Conservation (phyloP, 163 green algal species). For the Scenedesmus sp. region DNA sequence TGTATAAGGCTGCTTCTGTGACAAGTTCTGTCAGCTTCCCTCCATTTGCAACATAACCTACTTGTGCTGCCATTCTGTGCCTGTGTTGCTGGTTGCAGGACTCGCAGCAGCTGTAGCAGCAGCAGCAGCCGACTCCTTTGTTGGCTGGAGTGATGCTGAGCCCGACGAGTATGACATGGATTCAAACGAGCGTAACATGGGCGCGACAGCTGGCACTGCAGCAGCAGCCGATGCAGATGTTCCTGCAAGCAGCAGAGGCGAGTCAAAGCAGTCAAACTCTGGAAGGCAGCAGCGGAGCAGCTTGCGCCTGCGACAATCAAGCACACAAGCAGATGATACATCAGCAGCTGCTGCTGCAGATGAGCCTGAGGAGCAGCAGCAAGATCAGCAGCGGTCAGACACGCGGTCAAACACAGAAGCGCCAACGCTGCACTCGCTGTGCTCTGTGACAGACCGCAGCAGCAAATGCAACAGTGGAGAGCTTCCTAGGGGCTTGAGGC, state of each 20-base stretch:
- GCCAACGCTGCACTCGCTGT: background rate
- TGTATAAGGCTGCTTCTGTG: too few relatives aligned
- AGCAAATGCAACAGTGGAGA: background rate
- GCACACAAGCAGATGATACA: background rate
- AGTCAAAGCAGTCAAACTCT: background rate
- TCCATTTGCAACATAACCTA: background rate
- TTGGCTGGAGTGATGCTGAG: conserved; percentile 3
- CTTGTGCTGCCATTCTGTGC: background rate
- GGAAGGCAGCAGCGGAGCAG: background rate
- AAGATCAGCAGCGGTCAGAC: background rate
- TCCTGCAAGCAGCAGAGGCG: background rate
- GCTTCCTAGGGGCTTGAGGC: background rate
- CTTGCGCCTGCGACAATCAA: background rate
- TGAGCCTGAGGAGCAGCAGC: background rate
- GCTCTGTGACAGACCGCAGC: background rate
- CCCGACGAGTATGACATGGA: background rate
- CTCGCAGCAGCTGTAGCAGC: conserved; percentile 28
- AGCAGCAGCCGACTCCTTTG: background rate
- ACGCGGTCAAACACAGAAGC: background rate
- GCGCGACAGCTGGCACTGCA: background rate
- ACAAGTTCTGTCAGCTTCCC: too few relatives aligned
- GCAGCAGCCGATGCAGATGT: background rate
- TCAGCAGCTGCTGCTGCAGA: background rate
- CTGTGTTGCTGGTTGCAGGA: background rate
- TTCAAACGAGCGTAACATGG: background rate